Evolutionary conservation across 2,329 filamentous ascomycete genomes (phyloP), one percentile per base, ranked within the genome.

Genomic region (Aureobasidium sp.): DNA sequence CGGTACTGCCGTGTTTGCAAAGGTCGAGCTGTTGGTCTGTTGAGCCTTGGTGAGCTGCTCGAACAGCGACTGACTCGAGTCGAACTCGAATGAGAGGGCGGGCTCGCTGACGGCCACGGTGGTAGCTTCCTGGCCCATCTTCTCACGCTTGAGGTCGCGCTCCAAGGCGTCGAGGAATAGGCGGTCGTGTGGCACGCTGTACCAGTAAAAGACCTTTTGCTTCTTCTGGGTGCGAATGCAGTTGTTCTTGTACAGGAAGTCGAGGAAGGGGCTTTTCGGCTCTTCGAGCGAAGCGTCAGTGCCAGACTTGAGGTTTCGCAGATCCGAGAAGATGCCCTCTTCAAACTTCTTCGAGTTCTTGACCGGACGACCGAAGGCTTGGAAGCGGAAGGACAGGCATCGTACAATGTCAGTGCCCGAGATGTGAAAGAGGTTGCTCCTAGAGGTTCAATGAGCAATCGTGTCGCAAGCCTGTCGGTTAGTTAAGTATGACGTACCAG

Each of bases 271-370:
- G 78, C 93, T 97, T 83, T 99, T 99, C 61, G 94, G 94, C 80
- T 99, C 94, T 78, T 99, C 94, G 64, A 99, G 86, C 45, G 94
- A 97, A 53, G 94, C 94, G 80, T 99, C 94, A 69, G 93, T 97
- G 67, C 94, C 94, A 29, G 94, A 96, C 79, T 99, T 99, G 68
- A 99, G 84, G 76, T 99, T 99, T 76, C 94, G 90, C 74, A 99
- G 81, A 75, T 99, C 94, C 47, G 94, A 99, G 78, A 99, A 99
- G 77, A 99, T 97, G 69, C 94, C 94, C 77, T 99, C 94, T 77
- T 99, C 94, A 73, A 99, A 99, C 78, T 99, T 99, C 81, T 99
- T 99, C 44, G 93, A 95, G 81, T 99, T 99, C 83, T 97, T 97
- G 65, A 99, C 94, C 0, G 94, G 94, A 62, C 94, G 90, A 69